Evolutionary conservation across 495 filamentous ascomycete species (phyloP).

Genomic region (Talaromyces ruber): DNA sequence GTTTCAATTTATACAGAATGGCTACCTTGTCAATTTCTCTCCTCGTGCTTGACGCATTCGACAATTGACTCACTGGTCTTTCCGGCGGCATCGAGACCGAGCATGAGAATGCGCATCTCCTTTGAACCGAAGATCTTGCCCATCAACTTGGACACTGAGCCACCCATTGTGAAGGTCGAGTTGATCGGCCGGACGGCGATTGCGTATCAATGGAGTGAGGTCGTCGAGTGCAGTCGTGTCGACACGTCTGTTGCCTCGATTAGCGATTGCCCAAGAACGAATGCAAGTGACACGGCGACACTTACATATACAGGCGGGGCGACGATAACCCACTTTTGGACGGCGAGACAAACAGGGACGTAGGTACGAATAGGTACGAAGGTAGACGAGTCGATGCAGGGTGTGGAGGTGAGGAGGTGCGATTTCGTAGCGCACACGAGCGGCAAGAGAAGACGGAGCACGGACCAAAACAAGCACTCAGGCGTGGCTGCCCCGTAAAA

Average conservation of each 20-base stretch:
- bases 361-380: too few relatives aligned
- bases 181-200: background rate
- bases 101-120: conserved; percentile 97
- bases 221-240: background rate
- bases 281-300: background rate
- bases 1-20: conserved; percentile 99
- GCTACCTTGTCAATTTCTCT: conserved; percentile 39
- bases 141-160: conserved; percentile 79
- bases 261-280: background rate
- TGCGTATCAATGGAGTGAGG: background rate
- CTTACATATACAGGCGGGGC: background rate
- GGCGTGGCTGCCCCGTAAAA: background rate
- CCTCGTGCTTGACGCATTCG: too few relatives aligned
- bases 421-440: background rate
- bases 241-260: background rate
- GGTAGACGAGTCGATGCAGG: background rate
- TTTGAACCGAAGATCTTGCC: conserved; percentile 97
- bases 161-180: conserved; percentile 55
- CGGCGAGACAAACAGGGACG: background rate
- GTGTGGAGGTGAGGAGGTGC: too few relatives aligned
- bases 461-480: conserved; percentile 3
- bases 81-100: conserved; percentile 93
- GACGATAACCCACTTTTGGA: background rate
- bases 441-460: background rate
- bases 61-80: conserved; percentile 70